Percentiles rank a stretch among this genome's conserved stretches.
Conservation (phyloP, 169 alveolate species). For the Cytauxzoon felis region DNA sequence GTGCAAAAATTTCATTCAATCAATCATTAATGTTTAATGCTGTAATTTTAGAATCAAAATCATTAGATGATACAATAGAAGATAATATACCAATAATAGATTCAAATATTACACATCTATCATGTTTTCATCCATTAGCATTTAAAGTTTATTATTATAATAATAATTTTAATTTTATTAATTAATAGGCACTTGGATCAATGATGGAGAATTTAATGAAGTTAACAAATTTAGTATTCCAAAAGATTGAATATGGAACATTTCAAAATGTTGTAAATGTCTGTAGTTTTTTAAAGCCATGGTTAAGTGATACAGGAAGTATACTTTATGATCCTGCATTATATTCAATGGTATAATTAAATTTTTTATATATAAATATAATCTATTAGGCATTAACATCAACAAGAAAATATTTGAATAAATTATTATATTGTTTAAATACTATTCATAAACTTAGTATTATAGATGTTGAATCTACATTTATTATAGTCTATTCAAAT, state of each 20-base stretch:
- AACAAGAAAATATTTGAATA: constrained; percentile 50
- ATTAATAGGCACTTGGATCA: constrained; percentile 21
- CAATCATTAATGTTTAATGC: constrained; percentile 73
- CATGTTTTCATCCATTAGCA: constrained; percentile 55
- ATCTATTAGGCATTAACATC: constrained; percentile 44
- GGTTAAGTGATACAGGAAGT: constrained; percentile 65
- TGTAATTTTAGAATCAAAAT: constrained; percentile 58
- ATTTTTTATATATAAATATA: no score
- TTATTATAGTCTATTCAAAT: constrained; percentile 63
- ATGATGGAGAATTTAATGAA: constrained; percentile 57
- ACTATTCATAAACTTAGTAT: constrained; percentile 55
- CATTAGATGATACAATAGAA: background rate
- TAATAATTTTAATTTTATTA: background rate
- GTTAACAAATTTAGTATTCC: constrained; percentile 36
- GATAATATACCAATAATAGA: constrained; percentile 3
- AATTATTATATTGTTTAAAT: constrained; percentile 56
- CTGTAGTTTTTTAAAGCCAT: constrained; percentile 64
- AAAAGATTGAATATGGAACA: constrained; percentile 59
- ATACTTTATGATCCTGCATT: constrained; percentile 70
- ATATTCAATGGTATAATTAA: constrained; percentile 46
- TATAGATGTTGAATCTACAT: constrained; percentile 63
- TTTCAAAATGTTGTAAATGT: constrained; percentile 65
- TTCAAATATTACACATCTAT: constrained; percentile 19
- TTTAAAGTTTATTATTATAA: background rate
- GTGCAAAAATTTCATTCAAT: constrained; percentile 66